phyloP scores from a whole-genome alignment of 768 basidiomycete species.

The Suillus occidentalis region DNA sequence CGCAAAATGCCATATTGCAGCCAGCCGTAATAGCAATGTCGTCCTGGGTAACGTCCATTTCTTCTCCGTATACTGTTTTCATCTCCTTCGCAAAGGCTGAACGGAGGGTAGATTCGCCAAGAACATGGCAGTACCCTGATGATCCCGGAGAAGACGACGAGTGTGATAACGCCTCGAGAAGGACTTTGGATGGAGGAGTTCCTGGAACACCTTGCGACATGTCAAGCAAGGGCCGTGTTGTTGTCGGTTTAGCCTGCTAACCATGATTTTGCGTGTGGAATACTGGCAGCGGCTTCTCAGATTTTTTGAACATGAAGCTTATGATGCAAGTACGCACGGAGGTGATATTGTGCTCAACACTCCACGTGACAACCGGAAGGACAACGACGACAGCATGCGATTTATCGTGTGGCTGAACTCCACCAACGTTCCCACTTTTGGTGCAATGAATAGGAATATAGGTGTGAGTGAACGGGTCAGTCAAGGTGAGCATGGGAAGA shows the following conservation, averaged over 20 bases:
- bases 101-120: slow-evolving; percentile 57
- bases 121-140: slow-evolving; percentile 58
- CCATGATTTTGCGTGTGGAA: slow-evolving; percentile 62
- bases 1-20: slow-evolving; percentile 73
- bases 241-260: slow-evolving; percentile 40
- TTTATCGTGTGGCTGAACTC: neutral
- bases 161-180: slow-evolving; percentile 49
- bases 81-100: slow-evolving; percentile 60
- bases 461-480: neutral
- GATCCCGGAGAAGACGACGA: slow-evolving; percentile 43
- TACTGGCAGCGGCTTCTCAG: slow-evolving; percentile 37
- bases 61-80: slow-evolving; percentile 52
- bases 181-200: slow-evolving; percentile 51
- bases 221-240: slow-evolving; percentile 54
- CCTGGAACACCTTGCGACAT: slow-evolving; percentile 80
- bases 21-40: slow-evolving; percentile 73
- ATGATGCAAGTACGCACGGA: slow-evolving; percentile 35
- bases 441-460: neutral
- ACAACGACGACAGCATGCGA: slow-evolving; percentile 1
- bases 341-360: slow-evolving; percentile 46
- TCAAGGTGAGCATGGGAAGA: neutral
- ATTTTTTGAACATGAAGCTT: neutral
- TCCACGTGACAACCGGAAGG: slow-evolving; percentile 40
- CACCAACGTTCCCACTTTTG: neutral
- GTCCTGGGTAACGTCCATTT: slow-evolving; percentile 45